These are phyloP conservation scores for Hanseniaspora nectarophila DNA, from an alignment of 805 yeast species.

Conservation along the genomic window DNA sequence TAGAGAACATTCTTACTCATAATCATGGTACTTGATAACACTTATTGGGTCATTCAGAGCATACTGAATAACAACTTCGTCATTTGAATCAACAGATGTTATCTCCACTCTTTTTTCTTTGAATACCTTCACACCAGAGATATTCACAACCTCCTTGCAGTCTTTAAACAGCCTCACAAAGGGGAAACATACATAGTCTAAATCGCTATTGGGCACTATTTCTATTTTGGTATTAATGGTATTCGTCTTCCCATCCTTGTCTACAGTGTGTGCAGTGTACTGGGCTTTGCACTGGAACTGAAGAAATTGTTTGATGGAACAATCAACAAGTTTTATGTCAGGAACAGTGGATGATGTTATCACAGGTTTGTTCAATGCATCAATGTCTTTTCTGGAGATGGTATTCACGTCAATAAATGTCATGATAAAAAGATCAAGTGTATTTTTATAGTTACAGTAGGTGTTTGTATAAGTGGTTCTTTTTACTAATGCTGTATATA, in stretches of 20 bases:
- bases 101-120: conserved; percentile 5
- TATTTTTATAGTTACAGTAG: too few relatives aligned
- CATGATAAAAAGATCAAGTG: background rate
- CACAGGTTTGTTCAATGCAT: background rate
- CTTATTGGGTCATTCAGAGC: background rate
- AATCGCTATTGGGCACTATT: background rate
- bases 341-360: background rate
- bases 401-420: conserved; percentile 1
- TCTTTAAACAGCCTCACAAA: conserved; percentile 9
- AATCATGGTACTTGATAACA: conserved; percentile 4
- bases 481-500: too few relatives aligned
- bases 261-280: background rate
- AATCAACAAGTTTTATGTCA: background rate
- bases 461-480: too few relatives aligned
- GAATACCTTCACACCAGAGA: background rate
- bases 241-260: background rate
- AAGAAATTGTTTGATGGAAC: conserved; percentile 5
- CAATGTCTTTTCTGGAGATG: conserved; percentile 3
- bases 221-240: background rate
- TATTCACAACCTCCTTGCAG: conserved; percentile 1
- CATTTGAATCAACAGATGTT: conserved; percentile 10
- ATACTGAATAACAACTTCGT: background rate
- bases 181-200: conserved; percentile 12
- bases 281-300: conserved; percentile 10
- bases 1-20: background rate